phyloP scores from a whole-genome alignment of 176 grass and related monocot genomes.

The Aegilops speltoides region DNA sequence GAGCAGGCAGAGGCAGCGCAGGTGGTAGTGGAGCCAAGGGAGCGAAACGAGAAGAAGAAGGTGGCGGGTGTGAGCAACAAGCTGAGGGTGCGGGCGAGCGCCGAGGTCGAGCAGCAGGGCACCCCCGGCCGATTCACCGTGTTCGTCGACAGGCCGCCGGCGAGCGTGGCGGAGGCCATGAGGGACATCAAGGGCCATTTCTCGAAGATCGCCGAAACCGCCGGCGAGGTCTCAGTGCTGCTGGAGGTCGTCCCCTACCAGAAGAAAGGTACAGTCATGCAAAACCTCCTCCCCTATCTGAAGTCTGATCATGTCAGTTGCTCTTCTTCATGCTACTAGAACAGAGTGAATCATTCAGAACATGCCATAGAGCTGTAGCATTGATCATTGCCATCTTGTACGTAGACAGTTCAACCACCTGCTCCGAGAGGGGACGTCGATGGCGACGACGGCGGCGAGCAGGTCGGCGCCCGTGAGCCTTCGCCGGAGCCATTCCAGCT shows the following conservation, averaged over 20 bases:
- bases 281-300: background rate
- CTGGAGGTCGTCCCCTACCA: constrained; percentile 61
- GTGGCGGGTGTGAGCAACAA: constrained; percentile 41
- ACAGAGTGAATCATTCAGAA: background rate
- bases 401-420: constrained; percentile 45
- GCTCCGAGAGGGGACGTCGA: constrained; percentile 1
- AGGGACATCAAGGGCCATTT: constrained; percentile 63
- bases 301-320: background rate
- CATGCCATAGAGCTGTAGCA: background rate
- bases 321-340: background rate
- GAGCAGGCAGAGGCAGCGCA: background rate
- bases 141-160: constrained; percentile 53
- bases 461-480: constrained; percentile 38
- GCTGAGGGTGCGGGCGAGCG: constrained; percentile 30
- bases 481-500: constrained; percentile 63
- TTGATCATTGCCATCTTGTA: constrained; percentile 23
- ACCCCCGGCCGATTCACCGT: constrained; percentile 63
- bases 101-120: constrained; percentile 44
- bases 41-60: background rate
- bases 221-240: constrained; percentile 55
- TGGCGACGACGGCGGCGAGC: constrained; percentile 20
- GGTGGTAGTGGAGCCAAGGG: background rate
- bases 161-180: constrained; percentile 78
- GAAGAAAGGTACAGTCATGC: constrained; percentile 30
- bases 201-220: constrained; percentile 42